Percentiles rank a stretch among this genome's conserved stretches.
Evolutionary conservation across 2,329 filamentous ascomycete genomes (phyloP).

Genomic region (Colletotrichum sp.): DNA sequence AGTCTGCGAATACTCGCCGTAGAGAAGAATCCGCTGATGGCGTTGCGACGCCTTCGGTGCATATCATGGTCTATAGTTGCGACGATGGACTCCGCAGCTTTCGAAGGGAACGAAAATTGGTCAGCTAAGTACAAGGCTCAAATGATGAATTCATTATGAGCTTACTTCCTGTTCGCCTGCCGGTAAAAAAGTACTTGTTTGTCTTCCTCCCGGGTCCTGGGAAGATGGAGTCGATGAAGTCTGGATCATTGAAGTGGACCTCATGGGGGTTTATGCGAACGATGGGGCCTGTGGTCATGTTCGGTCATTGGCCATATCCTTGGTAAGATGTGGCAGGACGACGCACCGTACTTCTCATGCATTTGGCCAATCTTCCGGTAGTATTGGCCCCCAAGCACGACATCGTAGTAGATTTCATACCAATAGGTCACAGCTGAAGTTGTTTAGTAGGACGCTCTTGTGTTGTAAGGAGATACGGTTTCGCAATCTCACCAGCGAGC

Average conservation of each 20-base stretch:
- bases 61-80: not conserved
- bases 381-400: not conserved
- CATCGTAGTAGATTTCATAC: not conserved
- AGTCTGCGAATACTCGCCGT: constrained; percentile 26
- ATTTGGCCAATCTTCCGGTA: not conserved
- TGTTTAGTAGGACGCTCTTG: not conserved
- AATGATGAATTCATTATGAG: not conserved
- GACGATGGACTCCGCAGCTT: constrained; percentile 31
- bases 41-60: constrained; percentile 45
- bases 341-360: not conserved
- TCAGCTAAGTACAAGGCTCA: not conserved
- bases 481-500: not conserved
- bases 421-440: not conserved
- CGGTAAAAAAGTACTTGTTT: constrained; percentile 37
- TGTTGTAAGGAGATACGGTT: not conserved
- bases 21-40: constrained; percentile 36
- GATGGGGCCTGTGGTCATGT: not conserved
- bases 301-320: not conserved
- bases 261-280: not conserved
- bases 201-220: constrained; percentile 25
- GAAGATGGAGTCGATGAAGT: constrained; percentile 27
- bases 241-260: not conserved
- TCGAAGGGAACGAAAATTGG: constrained; percentile 29
- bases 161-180: not conserved
- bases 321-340: not conserved